Conservation (phyloP, 768 basidiomycete genomes). For the Phlebiopsis flavidoalba region DNA sequence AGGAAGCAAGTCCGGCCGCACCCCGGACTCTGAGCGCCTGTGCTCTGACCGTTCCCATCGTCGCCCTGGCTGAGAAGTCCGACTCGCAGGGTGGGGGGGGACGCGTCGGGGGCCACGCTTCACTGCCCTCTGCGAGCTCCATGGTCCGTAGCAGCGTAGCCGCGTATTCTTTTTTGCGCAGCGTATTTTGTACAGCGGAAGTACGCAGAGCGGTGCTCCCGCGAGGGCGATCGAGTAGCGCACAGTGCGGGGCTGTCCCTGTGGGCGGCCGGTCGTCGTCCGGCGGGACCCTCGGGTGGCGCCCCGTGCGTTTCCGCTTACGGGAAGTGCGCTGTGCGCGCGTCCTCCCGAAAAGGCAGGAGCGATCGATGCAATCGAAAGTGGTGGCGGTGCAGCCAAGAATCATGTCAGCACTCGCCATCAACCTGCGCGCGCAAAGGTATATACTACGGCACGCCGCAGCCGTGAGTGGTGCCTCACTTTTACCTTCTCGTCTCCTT, state of each 20-base stretch:
- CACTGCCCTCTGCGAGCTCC: no score
- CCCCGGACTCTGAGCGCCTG: no score
- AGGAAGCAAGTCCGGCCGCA: no score
- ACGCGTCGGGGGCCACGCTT: no score
- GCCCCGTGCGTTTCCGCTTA: neutral
- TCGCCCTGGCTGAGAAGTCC: no score
- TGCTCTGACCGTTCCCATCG: no score
- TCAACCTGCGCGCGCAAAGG: neutral
- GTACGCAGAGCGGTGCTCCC: conserved; percentile 1
- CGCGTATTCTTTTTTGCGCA: no score
- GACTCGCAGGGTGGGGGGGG: no score
- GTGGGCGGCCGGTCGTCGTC: neutral
- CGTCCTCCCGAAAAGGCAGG: neutral
- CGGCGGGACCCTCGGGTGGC: neutral
- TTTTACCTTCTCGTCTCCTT: neutral
- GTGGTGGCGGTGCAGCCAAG: conserved; percentile 11
- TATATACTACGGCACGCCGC: neutral
- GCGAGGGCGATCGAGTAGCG: no score
- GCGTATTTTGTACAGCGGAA: neutral
- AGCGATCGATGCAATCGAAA: neutral
- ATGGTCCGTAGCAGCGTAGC: no score
- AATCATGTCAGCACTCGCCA: conserved; percentile 13
- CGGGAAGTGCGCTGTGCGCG: neutral
- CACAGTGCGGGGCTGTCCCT: neutral
- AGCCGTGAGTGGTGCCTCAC: neutral